Base-by-base conservation (phyloP, 2,329 filamentous ascomycete genomes). In the Trichoderma sp. region DNA sequence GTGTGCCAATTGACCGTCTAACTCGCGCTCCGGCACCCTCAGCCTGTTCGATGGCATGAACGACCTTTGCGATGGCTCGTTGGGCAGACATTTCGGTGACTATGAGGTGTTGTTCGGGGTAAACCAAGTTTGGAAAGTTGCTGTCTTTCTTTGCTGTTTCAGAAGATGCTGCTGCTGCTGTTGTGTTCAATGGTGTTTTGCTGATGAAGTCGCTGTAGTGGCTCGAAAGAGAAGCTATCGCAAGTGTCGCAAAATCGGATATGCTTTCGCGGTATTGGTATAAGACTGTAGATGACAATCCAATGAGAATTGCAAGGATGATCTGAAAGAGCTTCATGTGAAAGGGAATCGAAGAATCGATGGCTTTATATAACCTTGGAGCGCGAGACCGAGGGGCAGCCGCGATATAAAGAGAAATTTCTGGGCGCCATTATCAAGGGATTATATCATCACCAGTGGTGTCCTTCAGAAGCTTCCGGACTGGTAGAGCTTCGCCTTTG, bases 21-120 rank as follows among this genome's bases (percentile, higher is more conserved):
- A 98, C 96, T 77, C 92, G 90, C 6, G 96, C 96, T 75, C 97
- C 96, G 0, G 92, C 94, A 60, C 96, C 96, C 84, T 98, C 96
- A 33, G 94, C 87, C 84, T 97, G 94, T 84, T 98, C 95, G 76
- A 93, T 85, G 76, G 96, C 96, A 62, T 95, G 89, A 84, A 98
- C 95, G 79, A 93, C 91, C 85, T 95, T 94, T 79, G 91, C 91
- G 82, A 98, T 96, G 67, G 92, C 89, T 81, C 97, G 91, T 33
- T 93, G 89, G 77, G 91, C 84, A 60, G 93, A 90, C 89, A 93
- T 93, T 75, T 90, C 87, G 78, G 86, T 83, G 27, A 33, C 66
- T 71, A 68, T 50, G 77, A 77, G 65, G 74, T 80, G 78, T 50
- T 80, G 79, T 24, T 76, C 62, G 74, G 71, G 53, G 9, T 69